Evolutionary conservation across 148 eudicot species (phyloP).

Genomic region (Vaccinium macrocarpon): DNA sequence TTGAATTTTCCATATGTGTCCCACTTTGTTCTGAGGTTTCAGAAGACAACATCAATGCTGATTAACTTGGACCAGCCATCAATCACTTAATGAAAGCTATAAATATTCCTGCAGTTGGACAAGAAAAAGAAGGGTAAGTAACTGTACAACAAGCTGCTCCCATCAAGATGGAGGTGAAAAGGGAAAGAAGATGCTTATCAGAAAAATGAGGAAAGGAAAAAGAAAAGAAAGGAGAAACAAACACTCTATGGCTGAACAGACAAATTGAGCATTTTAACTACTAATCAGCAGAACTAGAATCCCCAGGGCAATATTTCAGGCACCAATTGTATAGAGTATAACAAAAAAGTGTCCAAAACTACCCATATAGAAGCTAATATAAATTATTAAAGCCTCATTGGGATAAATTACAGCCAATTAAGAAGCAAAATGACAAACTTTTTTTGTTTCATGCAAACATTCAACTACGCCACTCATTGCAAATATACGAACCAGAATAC

Average conservation of each 20-base stretch:
- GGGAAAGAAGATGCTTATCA: neutral
- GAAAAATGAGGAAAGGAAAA: neutral
- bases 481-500: too few relatives aligned
- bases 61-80: conserved; percentile 4
- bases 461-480: neutral
- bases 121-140: neutral
- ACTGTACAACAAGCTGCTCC: neutral
- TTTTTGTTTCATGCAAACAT: neutral
- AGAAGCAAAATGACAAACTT: neutral
- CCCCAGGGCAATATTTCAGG: neutral
- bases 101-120: neutral
- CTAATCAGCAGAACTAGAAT: neutral
- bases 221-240: neutral
- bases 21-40: conserved; percentile 18
- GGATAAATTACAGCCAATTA: too few relatives aligned
- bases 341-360: neutral
- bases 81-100: neutral
- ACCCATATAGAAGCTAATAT: neutral
- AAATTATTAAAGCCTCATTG: neutral
- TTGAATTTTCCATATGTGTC: conserved; percentile 26
- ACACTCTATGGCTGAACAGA: neutral
- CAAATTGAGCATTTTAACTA: neutral
- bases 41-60: conserved; percentile 7
- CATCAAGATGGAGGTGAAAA: neutral
- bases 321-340: neutral